phyloP scores from a whole-genome alignment of 176 grass and related monocot genomes.

The Microstegium vimineum region DNA sequence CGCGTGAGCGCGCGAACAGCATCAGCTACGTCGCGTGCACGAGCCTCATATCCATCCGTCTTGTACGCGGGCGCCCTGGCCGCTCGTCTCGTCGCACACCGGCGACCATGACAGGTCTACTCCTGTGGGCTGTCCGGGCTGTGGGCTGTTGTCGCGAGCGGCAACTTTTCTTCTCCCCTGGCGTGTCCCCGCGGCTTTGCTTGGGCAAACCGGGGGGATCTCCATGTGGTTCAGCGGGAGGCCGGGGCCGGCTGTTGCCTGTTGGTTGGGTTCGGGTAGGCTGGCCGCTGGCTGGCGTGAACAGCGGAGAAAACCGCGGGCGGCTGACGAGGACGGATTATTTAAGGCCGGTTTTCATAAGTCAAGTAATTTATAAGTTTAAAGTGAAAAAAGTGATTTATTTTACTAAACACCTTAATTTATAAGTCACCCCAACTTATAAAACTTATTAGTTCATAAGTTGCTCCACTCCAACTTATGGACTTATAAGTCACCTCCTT shows the following conservation, averaged over 20 bases:
- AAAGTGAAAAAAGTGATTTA: too few species aligned
- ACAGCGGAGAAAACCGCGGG: background rate
- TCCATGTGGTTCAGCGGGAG: background rate
- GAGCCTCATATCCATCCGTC: too few species aligned
- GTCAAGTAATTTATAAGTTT: too few species aligned
- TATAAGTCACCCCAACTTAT: too few species aligned
- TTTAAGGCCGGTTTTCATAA: too few species aligned
- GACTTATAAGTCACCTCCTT: too few species aligned
- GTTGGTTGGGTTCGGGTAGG: background rate
- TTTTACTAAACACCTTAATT: too few species aligned
- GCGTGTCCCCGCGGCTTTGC: background rate
- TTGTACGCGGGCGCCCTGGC: background rate
- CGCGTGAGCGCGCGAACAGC: background rate
- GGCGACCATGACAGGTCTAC: too few species aligned
- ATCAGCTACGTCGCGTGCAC: background rate
- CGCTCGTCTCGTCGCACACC: background rate
- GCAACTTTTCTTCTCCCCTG: background rate
- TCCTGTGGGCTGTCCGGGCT: background rate
- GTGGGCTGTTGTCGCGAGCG: background rate
- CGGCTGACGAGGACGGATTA: background rate
- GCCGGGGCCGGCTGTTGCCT: background rate
- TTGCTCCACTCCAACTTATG: too few species aligned
- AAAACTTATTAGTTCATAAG: too few species aligned
- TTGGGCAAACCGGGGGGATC: background rate
- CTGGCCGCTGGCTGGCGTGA: background rate